These are phyloP conservation scores for Blastomyces parvus DNA, from an alignment of 2,329 filamentous ascomycete genomes.

Conservation along the genomic window DNA sequence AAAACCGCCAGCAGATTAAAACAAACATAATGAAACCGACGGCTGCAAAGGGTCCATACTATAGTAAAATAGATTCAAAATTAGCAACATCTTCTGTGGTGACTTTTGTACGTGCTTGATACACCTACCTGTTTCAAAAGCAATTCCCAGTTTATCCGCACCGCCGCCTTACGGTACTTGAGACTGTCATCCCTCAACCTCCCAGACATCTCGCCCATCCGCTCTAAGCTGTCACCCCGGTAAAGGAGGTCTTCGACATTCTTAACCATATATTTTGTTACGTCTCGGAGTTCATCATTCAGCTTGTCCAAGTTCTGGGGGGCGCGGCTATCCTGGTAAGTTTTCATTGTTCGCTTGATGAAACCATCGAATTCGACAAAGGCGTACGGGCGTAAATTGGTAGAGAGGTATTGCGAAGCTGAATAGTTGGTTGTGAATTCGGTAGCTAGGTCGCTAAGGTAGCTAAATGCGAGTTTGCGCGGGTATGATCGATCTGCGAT, in stretches of 20 bases:
- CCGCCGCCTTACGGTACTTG: conserved; percentile 87
- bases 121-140: conserved; percentile 68
- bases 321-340: conserved; percentile 86
- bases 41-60: conserved; percentile 81
- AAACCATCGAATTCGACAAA: conserved; percentile 98
- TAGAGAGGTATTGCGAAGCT: conserved; percentile 59
- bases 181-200: conserved; percentile 82
- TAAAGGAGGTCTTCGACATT: conserved; percentile 98
- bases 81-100: not conserved
- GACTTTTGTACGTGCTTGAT: not conserved
- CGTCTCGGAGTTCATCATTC: conserved; percentile 93
- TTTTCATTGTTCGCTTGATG: conserved; percentile 83
- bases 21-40: conserved; percentile 73
- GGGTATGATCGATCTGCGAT: conserved; percentile 92
- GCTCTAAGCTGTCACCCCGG: conserved; percentile 83
- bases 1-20: conserved; percentile 90
- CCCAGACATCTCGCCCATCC: conserved; percentile 91
- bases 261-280: conserved; percentile 99
- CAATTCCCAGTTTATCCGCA: conserved; percentile 96
- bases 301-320: conserved; percentile 88
- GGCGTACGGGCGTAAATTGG: conserved; percentile 76
- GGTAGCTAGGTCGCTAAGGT: conserved; percentile 80
- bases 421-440: conserved; percentile 88
- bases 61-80: conserved; percentile 3
- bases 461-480: conserved; percentile 96